Base-by-base conservation (phyloP, 139 green algal genomes). In the Chlamydomonas applanata region DNA sequence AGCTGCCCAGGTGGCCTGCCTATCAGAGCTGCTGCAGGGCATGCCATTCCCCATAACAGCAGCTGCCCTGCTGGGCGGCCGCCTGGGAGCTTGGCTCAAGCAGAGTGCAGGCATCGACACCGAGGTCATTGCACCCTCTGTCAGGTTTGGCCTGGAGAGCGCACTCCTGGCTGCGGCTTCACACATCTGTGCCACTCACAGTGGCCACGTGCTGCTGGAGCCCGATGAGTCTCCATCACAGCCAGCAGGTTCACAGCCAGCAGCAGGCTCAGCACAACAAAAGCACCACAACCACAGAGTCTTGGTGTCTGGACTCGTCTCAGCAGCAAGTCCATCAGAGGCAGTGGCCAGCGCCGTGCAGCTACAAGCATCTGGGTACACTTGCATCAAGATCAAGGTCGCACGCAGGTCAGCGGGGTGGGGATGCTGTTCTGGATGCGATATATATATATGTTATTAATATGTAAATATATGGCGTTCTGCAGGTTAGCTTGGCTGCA, bases 311-410 rank as follows among this genome's bases (percentile, higher is more conserved):
- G 40, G 40, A 7, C 40, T 49, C 7, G 11, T 49, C 40, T 49
- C 61, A 13, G 9, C 25, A 25, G 4, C 61, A 69, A 27, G 61
- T 40, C 16, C 13, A 22, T 5, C 16, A 22, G 61, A 40, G 24
- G 61, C 29, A 25, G 61, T 49, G 40, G 29, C 29, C 61, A 69
- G 24, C 1, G 83, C 78, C 7, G 16, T 52, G 54, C 19, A 16
- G n/a, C 69, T 89, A 25, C 72, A 82, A 36, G 34, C 49, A 30
- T 71, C 85, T 35, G 91, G 91, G 17, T 91, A 79, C 64, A 67
- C 30, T 0, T 71, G 77, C 4, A 80, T 99, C 33, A 99, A 99
- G 81, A 64, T 98, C 61, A 99, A 99, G 80, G 93, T 97, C 36
- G 80, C 46, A n/a, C 65, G 77, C n/a, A 70, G 72, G 71, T 83